Conservation (phyloP, 2,329 filamentous ascomycete species). For the Arthrobotrys megalospora region DNA sequence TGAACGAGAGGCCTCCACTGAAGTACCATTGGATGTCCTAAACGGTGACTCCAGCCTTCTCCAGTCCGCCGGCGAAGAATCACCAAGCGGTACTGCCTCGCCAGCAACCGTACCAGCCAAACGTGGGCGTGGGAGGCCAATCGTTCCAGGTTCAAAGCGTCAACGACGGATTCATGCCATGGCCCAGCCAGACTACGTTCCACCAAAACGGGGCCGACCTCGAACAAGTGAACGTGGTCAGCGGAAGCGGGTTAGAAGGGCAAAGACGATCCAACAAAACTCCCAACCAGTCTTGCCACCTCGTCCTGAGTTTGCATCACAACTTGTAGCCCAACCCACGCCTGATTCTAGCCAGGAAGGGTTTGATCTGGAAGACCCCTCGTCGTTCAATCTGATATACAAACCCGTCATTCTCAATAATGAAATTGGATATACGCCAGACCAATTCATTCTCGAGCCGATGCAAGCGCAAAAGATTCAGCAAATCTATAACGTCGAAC, state of each 20-base stretch:
- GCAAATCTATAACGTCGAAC: slow-evolving; percentile 41
- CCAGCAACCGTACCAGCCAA: neutral
- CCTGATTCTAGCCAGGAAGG: too few relatives aligned
- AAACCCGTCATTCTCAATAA: slow-evolving; percentile 18
- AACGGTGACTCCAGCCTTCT: neutral
- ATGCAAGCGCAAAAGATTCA: slow-evolving; percentile 45
- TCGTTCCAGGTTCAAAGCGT: slow-evolving; percentile 56
- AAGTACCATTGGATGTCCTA: neutral
- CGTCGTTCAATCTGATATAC: slow-evolving; percentile 12
- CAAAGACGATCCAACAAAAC: slow-evolving; percentile 3
- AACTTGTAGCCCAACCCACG: neutral
- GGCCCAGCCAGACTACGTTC: slow-evolving; percentile 56
- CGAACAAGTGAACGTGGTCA: slow-evolving; percentile 47
- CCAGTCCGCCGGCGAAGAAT: neutral
- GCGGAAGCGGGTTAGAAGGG: slow-evolving; percentile 39
- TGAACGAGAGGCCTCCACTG: neutral
- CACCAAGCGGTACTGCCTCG: neutral
- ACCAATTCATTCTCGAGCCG: slow-evolving; percentile 42
- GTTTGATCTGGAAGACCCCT: neutral
- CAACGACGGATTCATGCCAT: slow-evolving; percentile 55
- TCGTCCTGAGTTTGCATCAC: neutral
- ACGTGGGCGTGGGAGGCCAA: slow-evolving; percentile 50
- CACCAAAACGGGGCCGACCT: slow-evolving; percentile 54
- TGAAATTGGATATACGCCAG: slow-evolving; percentile 44
- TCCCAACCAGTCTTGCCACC: neutral